These are phyloP conservation scores for Raphanus sativus DNA, from an alignment of 345 rosid genomes.

Conservation along the genomic window DNA sequence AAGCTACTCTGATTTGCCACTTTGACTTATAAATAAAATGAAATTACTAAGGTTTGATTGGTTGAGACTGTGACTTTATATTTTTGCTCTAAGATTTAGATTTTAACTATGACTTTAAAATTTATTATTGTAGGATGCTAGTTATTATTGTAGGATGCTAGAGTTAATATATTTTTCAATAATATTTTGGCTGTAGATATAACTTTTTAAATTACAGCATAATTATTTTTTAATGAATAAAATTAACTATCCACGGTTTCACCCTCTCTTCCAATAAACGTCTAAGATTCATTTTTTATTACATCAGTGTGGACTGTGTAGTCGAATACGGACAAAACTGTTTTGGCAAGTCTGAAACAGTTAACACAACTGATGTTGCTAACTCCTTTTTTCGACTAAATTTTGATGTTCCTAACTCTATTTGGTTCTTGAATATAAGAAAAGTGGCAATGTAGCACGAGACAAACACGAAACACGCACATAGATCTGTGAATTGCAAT, in stretches of 20 bases:
- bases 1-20: not conserved
- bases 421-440: conserved; percentile 24
- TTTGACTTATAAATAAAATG: not conserved
- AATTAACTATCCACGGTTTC: not conserved
- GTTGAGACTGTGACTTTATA: too few relatives aligned
- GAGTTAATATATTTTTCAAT: too few relatives aligned
- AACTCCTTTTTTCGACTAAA: not conserved
- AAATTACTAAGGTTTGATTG: not conserved
- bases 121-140: too few relatives aligned
- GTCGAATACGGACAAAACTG: not conserved
- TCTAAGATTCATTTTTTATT: not conserved
- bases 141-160: too few relatives aligned
- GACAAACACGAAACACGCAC: conserved; percentile 73
- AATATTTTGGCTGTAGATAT: not conserved
- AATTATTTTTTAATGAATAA: not conserved
- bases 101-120: too few relatives aligned
- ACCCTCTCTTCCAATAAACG: too few relatives aligned
- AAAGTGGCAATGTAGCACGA: conserved; percentile 44
- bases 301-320: not conserved
- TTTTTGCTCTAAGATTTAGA: too few relatives aligned
- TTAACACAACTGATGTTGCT: not conserved
- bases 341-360: not conserved
- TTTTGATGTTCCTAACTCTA: not conserved
- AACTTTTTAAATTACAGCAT: not conserved
- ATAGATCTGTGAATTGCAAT: conserved; percentile 37